These are phyloP conservation scores for Boletus holoroseus DNA, from an alignment of 1,284 basidiomycete genomes.

Conservation along the genomic window DNA sequence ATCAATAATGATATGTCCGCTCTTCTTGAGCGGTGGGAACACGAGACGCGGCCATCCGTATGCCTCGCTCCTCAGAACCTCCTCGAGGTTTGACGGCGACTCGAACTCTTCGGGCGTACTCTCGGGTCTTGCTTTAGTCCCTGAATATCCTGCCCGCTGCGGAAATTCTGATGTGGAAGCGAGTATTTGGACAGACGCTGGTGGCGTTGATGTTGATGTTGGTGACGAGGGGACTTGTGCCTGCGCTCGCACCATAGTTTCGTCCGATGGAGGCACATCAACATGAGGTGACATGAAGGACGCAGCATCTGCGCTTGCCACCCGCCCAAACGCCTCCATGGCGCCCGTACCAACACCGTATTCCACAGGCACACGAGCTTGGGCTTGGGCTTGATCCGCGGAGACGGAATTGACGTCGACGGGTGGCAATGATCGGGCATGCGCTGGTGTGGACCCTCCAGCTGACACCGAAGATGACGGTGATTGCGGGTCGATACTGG, in stretches of 20 bases:
- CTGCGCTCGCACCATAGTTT: conserved; percentile 16
- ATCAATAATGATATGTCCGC: conserved; percentile 91
- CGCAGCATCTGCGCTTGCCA: conserved; percentile 15
- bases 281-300: conserved; percentile 27
- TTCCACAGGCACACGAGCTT: conserved; percentile 45
- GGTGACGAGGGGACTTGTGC: conserved; percentile 8
- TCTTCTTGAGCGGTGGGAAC: conserved; percentile 85
- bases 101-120: conserved; percentile 6
- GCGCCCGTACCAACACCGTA: conserved; percentile 23
- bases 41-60: conserved; percentile 89
- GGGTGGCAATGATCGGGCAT: conserved; percentile 16
- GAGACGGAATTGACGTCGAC: conserved; percentile 23
- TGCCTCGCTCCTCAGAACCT: conserved; percentile 57
- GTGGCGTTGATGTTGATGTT: conserved; percentile 19
- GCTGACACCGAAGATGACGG: conserved; percentile 19
- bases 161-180: conserved; percentile 12
- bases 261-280: conserved; percentile 19
- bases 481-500: conserved; percentile 25
- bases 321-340: conserved; percentile 16
- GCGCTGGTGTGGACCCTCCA: conserved; percentile 6
- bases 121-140: conserved; percentile 4
- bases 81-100: conserved; percentile 39
- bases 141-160: not conserved
- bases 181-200: conserved; percentile 7
- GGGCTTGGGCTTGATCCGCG: conserved; percentile 36